phyloP scores from a whole-genome alignment of 495 filamentous ascomycete species.

The Penicillium daleae region DNA sequence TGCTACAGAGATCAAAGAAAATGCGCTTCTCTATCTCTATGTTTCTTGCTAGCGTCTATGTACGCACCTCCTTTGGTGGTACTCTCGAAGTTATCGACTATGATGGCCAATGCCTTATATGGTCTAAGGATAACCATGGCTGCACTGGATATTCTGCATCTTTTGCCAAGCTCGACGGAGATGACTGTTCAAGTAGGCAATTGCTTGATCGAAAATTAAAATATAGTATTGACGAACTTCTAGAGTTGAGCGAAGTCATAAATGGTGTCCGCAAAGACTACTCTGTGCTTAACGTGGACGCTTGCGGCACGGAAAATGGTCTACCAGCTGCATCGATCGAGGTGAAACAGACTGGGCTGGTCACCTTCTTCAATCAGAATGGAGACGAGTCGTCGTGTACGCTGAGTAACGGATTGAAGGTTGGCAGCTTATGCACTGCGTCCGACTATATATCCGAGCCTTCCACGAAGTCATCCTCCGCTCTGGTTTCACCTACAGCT shows the following conservation, averaged over 20 bases:
- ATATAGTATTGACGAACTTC: neutral
- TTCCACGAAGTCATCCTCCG: neutral
- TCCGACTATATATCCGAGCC: neutral
- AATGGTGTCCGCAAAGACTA: neutral
- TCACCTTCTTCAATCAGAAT: neutral
- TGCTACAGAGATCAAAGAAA: too few species aligned
- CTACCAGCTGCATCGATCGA: neutral
- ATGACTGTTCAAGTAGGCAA: neutral
- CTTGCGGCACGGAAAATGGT: neutral
- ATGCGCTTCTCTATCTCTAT: too few species aligned
- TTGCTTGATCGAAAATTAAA: neutral
- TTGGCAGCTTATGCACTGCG: neutral
- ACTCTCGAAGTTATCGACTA: neutral
- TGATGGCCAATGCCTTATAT: neutral
- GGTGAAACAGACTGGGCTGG: neutral
- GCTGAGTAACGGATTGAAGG: neutral
- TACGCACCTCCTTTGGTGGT: neutral
- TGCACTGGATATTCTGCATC: neutral
- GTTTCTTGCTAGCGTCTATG: too few species aligned
- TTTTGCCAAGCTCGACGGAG: neutral
- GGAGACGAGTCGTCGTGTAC: neutral
- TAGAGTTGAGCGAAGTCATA: neutral
- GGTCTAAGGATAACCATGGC: neutral
- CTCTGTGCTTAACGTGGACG: neutral
- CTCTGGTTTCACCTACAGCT: neutral